These are phyloP conservation scores for Magnusiomyces suaveolens DNA, from an alignment of 1,139 yeast genomes.

Conservation along the genomic window DNA sequence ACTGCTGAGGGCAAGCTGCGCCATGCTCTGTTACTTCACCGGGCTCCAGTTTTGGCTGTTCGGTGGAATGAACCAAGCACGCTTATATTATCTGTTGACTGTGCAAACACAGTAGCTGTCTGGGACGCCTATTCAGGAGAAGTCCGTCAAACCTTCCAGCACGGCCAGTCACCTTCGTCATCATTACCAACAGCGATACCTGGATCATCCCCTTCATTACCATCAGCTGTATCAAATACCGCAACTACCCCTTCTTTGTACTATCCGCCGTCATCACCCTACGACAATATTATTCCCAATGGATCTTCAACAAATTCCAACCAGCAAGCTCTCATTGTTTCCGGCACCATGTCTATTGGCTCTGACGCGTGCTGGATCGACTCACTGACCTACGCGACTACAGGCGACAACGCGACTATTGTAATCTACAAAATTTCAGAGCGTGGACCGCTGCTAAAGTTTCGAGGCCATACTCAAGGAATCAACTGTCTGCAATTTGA, in stretches of 20 bases:
- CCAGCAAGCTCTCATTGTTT: background rate
- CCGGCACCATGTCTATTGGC: constrained; percentile 29
- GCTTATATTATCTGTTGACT: constrained; percentile 36
- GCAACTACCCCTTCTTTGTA: background rate
- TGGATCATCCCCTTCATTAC: background rate
- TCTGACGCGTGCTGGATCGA: constrained; percentile 66
- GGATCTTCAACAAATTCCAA: background rate
- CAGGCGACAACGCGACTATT: constrained; percentile 51
- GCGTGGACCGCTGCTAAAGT: constrained; percentile 46
- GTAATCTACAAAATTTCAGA: constrained; percentile 49
- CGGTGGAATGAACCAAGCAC: constrained; percentile 43
- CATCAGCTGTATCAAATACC: background rate
- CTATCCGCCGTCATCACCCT: background rate
- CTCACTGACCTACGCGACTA: constrained; percentile 56
- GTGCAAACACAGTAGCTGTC: constrained; percentile 37
- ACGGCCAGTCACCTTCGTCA: constrained; percentile 1
- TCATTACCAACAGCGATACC: constrained; percentile 4
- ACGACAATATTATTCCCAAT: background rate
- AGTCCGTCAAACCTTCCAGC: constrained; percentile 27
- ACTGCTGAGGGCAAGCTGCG: constrained; percentile 35
- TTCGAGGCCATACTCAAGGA: constrained; percentile 59
- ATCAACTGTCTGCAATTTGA: constrained; percentile 53
- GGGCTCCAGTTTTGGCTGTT: constrained; percentile 42
- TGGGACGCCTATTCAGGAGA: constrained; percentile 49
- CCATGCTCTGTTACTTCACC: constrained; percentile 49